Conservation (phyloP, 2,329 filamentous ascomycete genomes). For the Penicillium aurantiogriseum region DNA sequence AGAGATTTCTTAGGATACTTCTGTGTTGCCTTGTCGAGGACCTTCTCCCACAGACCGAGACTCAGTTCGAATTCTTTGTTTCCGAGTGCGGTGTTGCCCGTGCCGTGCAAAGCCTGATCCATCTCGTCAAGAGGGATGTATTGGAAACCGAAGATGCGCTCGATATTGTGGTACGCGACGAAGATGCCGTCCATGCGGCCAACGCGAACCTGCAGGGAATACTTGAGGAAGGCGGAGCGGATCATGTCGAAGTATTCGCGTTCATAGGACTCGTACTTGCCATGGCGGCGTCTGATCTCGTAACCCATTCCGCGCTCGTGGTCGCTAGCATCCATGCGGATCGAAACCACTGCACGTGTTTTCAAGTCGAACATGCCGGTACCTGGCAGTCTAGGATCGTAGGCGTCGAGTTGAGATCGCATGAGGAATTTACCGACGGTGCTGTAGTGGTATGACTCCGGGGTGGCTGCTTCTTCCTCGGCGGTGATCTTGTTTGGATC, state of each 20-base stretch:
- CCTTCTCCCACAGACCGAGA: constrained; percentile 72
- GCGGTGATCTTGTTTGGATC: constrained; percentile 64
- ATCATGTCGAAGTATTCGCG: constrained; percentile 98
- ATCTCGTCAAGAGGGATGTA: constrained; percentile 85
- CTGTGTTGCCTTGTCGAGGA: constrained; percentile 71
- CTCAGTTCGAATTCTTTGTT: constrained; percentile 84
- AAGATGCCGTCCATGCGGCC: constrained; percentile 99
- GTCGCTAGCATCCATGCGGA: constrained; percentile 78
- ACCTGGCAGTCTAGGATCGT: constrained; percentile 81
- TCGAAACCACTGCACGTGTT: constrained; percentile 84
- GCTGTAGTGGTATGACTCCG: constrained; percentile 84
- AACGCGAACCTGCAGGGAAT: constrained; percentile 93
- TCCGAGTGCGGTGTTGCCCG: constrained; percentile 64
- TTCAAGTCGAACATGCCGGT: constrained; percentile 96
- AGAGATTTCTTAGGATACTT: constrained; percentile 73
- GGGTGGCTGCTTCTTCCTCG: constrained; percentile 67
- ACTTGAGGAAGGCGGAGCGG: constrained; percentile 89
- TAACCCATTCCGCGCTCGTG: constrained; percentile 79
- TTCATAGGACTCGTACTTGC: constrained; percentile 87
- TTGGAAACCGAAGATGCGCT: constrained; percentile 96
- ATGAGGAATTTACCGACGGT: constrained; percentile 84
- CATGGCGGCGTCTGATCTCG: constrained; percentile 73
- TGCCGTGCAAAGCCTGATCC: constrained; percentile 85
- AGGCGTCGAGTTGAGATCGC: constrained; percentile 89
- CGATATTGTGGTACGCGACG: constrained; percentile 90